These are phyloP conservation scores for Anthracocystis walkeri DNA, from an alignment of 1,284 basidiomycete species.

Conservation along the genomic window DNA sequence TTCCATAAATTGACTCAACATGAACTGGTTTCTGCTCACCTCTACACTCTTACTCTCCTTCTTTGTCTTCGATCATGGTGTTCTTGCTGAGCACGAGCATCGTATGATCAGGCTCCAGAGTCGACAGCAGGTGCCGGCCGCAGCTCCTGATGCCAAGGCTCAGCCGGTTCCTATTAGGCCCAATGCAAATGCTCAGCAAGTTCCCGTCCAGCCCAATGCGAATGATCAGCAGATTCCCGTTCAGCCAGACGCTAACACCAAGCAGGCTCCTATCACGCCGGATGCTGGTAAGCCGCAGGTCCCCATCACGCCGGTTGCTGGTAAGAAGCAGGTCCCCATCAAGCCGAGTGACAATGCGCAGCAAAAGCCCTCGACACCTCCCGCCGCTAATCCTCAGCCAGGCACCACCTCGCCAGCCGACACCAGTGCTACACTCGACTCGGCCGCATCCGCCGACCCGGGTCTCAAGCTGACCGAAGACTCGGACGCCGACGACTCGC, in stretches of 20 bases:
- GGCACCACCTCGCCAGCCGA: no score
- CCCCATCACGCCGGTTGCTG: no score
- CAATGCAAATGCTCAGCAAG: no score
- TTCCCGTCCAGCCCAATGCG: background rate
- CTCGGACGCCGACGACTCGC: slow-evolving; percentile 15
- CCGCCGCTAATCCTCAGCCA: no score
- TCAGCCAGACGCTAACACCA: no score
- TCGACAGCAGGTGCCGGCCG: slow-evolving; percentile 3
- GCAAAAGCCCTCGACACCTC: background rate
- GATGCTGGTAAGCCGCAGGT: no score
- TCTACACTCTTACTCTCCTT: background rate
- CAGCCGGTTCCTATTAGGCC: no score
- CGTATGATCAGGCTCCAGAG: slow-evolving; percentile 14
- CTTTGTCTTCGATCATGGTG: background rate
- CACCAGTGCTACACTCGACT: no score
- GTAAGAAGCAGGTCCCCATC: no score
- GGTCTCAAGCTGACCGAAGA: slow-evolving; percentile 18
- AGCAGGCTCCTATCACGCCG: no score
- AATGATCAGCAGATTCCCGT: background rate
- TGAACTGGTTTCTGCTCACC: slow-evolving; percentile 4
- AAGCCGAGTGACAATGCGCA: background rate
- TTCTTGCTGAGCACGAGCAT: background rate
- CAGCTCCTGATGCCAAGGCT: background rate
- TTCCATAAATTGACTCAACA: background rate
- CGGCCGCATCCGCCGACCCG: slow-evolving; percentile 8